Base-by-base conservation (phyloP, 257 asterid genomes). In the Solanum lignicaule region DNA sequence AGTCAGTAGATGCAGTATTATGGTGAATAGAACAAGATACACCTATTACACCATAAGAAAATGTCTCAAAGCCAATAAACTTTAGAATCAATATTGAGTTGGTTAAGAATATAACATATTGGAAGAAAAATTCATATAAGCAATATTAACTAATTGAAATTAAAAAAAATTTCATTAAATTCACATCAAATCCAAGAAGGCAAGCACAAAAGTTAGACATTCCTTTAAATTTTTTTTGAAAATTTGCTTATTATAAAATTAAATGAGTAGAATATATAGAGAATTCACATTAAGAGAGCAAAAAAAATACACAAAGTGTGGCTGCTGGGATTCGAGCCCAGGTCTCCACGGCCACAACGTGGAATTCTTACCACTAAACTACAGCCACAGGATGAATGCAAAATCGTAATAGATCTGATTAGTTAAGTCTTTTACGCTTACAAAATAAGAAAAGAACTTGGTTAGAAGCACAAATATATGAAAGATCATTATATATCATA, bases 281-380 rank as follows among this genome's bases (percentile, higher is more conserved):
- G 48, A 41, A 11, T 41, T 41, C 48, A 41, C 48, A 41, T 41
- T 10, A 41, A 41, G 48, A 41, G 14, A 41, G 48, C 48, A 41
- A 11, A 41, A 41, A 41, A 41, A 11, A 3, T 41, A 41, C 15
- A 41, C 48, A 41, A 11, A 3, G 2, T 94, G 99, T 96, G 98
- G 99, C 98, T 96, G 98, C 98, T 97, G 97, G 98, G 96, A 97
- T 96, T 96, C 97, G 98, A 95, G 98, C 98, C 97, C 98, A 95
- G 98, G 98, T 95, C 98, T 95, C 96, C 95, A 97, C 96, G 97
- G 98, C 98, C 99, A 95, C 98, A 95, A 95, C 98, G 98, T 95
- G 97, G 95, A 97, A 97, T 95, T 95, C 98, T 97, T 15, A 95
- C 98, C 98, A 94, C 98, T 93, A 95, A 94, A 97, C 98, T 95